A percentile compares a stretch with the other conserved stretches of the same genome.
Evolutionary conservation across 345 rosid genomes (phyloP).

Genomic region (Moricandia moricandioides): DNA sequence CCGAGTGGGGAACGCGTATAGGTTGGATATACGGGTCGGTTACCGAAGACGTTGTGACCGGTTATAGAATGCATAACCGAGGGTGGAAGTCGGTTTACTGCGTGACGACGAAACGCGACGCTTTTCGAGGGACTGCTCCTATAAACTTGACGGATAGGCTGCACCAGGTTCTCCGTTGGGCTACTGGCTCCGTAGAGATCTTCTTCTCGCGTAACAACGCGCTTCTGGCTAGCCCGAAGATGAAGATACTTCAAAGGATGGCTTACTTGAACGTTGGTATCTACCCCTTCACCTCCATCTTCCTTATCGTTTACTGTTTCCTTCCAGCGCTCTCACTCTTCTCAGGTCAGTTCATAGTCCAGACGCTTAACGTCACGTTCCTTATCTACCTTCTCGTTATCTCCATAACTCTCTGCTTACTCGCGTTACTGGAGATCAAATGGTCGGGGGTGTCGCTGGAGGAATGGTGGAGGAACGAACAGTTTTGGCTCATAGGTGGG

Average conservation of each 20-base stretch:
- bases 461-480: conserved; percentile 99
- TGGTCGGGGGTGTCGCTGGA: conserved; percentile 95
- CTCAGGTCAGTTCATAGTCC: conserved; percentile 95
- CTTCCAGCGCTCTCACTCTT: conserved; percentile 94
- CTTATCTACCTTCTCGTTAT: conserved; percentile 76
- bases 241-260: conserved; percentile 88
- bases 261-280: conserved; percentile 94
- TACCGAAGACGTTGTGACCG: conserved; percentile 98
- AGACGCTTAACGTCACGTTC: conserved; percentile 75
- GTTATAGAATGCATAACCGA: conserved; percentile 95
- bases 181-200: conserved; percentile 96
- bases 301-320: conserved; percentile 95
- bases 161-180: conserved; percentile 97
- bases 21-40: conserved; percentile 99
- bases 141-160: conserved; percentile 95
- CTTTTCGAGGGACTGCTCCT: conserved; percentile 95
- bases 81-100: conserved; percentile 99
- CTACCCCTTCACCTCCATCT: conserved; percentile 92
- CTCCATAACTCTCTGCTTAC: conserved; percentile 67
- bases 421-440: conserved; percentile 90
- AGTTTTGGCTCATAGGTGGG: conserved; percentile 97
- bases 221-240: conserved; percentile 70
- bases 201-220: conserved; percentile 99
- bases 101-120: conserved; percentile 98
- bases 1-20: conserved; percentile 90